Evolutionary conservation across 2,329 filamentous ascomycete genomes (phyloP), one percentile per base, ranked within the genome.

Genomic region (Lasiodiplodia sp.): DNA sequence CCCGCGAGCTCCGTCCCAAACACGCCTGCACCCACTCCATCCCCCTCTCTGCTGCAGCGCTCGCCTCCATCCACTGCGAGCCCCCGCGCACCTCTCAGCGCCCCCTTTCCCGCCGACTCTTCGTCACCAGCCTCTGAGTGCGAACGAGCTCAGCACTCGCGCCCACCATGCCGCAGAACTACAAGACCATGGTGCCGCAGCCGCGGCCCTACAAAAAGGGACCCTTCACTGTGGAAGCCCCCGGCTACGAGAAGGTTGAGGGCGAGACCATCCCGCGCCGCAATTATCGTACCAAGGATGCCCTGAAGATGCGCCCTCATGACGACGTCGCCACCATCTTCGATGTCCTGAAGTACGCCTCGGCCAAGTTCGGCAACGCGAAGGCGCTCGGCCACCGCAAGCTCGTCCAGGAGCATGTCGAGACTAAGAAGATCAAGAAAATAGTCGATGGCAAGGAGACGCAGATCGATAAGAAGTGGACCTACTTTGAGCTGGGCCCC

Each of bases 341-440:
- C 82, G 92, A 96, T 75, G 87, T 97, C 72, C 84, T 97, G 75
- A 87, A 87, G 76, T 87, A 89, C 74, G 90, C 90, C 73, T 90
- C 91, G 53, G 84, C 79, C 71, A 85, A 84, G 75, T 86, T 77
- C 70, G 83, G 83, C 73, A 85, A 85, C 71, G 83, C 83, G 73
- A 85, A 85, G 79, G 81, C 81, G 7, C 74, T 85, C 53, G 94
- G 92, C 73, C 86, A 86, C 75, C 90, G 94, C 71, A 90, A 87
- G 79, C 86, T 97, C 69, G 80, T 97, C 80, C 86, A 90, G 80
- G 88, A 90, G 57, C 93, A 97, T 81, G 88, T 88, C 75, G 94
- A 97, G 85, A 90, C 87, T 73, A 97, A 95, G 85, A 96, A 93
- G 86, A 84, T 97, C 73, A 91, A 94, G 86, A 97, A 96, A 87